phyloP scores from a whole-genome alignment of 2,329 filamentous ascomycete species.

The Dendrostoma leiphaemia region DNA sequence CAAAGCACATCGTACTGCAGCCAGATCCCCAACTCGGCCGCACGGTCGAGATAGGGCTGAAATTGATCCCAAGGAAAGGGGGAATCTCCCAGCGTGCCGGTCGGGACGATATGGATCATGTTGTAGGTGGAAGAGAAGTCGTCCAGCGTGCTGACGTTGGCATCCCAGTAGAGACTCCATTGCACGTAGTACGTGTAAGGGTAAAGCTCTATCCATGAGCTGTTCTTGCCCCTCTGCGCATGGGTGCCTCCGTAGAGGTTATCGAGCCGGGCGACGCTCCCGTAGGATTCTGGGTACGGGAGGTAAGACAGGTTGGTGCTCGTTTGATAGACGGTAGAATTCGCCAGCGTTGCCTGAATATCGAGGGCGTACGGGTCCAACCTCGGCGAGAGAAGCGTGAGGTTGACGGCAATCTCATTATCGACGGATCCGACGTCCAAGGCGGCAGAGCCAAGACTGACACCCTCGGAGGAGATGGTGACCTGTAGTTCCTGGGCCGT shows the following conservation, averaged over 20 bases:
- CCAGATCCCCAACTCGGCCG: slow-evolving; percentile 21
- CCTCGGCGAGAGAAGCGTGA: slow-evolving; percentile 10
- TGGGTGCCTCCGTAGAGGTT: slow-evolving; percentile 21
- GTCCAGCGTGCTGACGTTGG: slow-evolving; percentile 20
- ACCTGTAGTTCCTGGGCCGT: slow-evolving; percentile 4
- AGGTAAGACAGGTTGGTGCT: slow-evolving; percentile 18
- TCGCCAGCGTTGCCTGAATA: slow-evolving; percentile 12
- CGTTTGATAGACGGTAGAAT: slow-evolving; percentile 14
- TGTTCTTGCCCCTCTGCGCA: slow-evolving; percentile 18
- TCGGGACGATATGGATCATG: slow-evolving; percentile 24
- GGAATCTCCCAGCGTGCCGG: slow-evolving; percentile 17
- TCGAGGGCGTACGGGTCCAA: slow-evolving; percentile 18
- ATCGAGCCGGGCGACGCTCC: slow-evolving; percentile 21
- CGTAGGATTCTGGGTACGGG: slow-evolving; percentile 18
- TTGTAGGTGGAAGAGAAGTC: slow-evolving; percentile 22
- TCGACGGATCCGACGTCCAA: slow-evolving; percentile 17
- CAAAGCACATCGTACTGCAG: slow-evolving; percentile 23
- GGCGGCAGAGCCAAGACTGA: slow-evolving; percentile 4
- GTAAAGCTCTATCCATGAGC: slow-evolving; percentile 20
- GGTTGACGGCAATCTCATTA: slow-evolving; percentile 16
- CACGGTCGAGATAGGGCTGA: slow-evolving; percentile 22
- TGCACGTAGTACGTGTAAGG: slow-evolving; percentile 23
- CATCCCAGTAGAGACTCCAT: slow-evolving; percentile 23
- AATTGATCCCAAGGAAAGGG: slow-evolving; percentile 22
- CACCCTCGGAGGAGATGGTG: slow-evolving; percentile 7